These are phyloP conservation scores for Penicillium dipodomyicola DNA, from an alignment of 495 filamentous ascomycete species.

Conservation along the genomic window DNA sequence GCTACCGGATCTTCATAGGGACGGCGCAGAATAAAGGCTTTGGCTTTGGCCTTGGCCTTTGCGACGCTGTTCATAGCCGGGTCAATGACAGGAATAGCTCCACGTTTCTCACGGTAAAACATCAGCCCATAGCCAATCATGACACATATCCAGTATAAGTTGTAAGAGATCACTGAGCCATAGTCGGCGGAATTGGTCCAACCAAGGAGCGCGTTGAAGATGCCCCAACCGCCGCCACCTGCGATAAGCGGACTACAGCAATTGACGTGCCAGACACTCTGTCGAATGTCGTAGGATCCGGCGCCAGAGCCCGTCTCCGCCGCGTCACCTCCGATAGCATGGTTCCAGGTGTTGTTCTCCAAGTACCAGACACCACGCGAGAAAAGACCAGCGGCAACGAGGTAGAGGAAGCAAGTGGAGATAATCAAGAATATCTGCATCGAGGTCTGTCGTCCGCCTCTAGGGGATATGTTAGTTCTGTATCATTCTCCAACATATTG, in stretches of 20 bases:
- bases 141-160: conserved; percentile 70
- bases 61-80: conserved; percentile 15
- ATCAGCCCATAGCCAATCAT: conserved; percentile 28
- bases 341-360: conserved; percentile 62
- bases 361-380: conserved; percentile 74
- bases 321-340: conserved; percentile 66
- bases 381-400: conserved; percentile 82
- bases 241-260: conserved; percentile 73
- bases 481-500: not conserved
- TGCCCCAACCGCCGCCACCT: conserved; percentile 81
- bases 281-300: conserved; percentile 82
- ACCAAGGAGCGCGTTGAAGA: conserved; percentile 78
- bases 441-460: conserved; percentile 60
- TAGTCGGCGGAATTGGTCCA: conserved; percentile 91
- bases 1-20: conserved; percentile 10
- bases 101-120: conserved; percentile 28
- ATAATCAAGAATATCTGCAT: conserved; percentile 77
- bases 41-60: conserved; percentile 18
- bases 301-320: conserved; percentile 72
- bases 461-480: conserved; percentile 17
- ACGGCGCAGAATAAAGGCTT: conserved; percentile 24
- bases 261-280: conserved; percentile 91
- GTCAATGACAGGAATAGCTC: conserved; percentile 25
- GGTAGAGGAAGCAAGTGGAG: conserved; percentile 81
- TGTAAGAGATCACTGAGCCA: conserved; percentile 77